Conservation (phyloP, 116 monocot genomes). For the Iris pallida region DNA sequence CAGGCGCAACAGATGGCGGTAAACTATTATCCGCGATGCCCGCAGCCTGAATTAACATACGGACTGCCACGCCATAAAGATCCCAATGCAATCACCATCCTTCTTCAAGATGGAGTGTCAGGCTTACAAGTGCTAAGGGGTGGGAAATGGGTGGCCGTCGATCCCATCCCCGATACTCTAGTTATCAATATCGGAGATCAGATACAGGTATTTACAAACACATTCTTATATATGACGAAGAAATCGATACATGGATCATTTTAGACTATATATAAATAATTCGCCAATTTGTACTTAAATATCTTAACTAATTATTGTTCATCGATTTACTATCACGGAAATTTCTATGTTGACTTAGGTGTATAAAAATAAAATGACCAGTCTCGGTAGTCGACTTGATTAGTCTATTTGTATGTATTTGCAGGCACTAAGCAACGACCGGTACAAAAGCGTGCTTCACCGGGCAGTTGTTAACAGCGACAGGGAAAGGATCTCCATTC, state of each 20-base stretch:
- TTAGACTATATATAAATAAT: not conserved
- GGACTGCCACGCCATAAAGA: constrained; percentile 58
- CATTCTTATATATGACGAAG: not conserved
- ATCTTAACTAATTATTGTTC: not conserved
- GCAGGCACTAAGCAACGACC: constrained; percentile 39
- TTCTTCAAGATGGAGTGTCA: constrained; percentile 52
- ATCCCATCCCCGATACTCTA: constrained; percentile 30
- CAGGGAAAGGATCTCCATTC: constrained; percentile 43
- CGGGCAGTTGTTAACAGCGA: constrained; percentile 30
- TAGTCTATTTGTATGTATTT: not conserved
- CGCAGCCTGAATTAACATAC: constrained; percentile 50
- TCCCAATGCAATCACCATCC: constrained; percentile 48
- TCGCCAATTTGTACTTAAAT: not conserved
- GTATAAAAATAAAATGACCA: constrained; percentile 5
- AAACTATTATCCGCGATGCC: constrained; percentile 65
- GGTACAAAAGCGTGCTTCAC: constrained; percentile 60
- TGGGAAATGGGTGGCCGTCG: constrained; percentile 46
- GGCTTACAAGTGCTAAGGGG: constrained; percentile 51
- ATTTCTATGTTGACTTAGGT: not conserved
- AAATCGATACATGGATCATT: constrained; percentile 2
- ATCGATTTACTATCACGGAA: not conserved
- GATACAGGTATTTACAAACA: constrained; percentile 52
- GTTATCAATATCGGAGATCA: constrained; percentile 60
- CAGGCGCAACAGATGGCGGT: constrained; percentile 68
- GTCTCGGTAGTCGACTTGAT: not conserved